phyloP scores from a whole-genome alignment of 805 yeast genomes.

The Spathaspora sp. region DNA sequence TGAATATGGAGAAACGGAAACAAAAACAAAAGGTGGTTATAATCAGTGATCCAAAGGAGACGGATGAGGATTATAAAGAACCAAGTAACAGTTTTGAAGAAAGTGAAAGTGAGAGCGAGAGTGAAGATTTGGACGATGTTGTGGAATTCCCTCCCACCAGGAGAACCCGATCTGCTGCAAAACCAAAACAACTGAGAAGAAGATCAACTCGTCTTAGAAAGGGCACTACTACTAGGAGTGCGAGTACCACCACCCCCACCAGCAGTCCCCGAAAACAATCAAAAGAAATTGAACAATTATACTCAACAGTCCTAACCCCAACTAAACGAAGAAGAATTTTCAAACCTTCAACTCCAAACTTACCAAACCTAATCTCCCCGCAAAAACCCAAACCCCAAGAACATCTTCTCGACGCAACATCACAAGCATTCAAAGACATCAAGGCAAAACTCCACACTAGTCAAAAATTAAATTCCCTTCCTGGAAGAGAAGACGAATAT shows the following conservation, averaged over 20 bases:
- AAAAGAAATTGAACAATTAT: conserved; percentile 3
- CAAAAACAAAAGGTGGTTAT: background rate
- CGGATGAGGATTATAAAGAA: no score
- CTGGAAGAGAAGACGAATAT: conserved; percentile 86
- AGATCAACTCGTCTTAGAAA: conserved; percentile 2
- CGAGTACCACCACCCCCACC: conserved; percentile 2
- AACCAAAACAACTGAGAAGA: background rate
- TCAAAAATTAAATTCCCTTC: conserved; percentile 50
- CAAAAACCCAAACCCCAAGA: conserved; percentile 5
- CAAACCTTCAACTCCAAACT: conserved; percentile 4
- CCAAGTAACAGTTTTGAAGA: no score
- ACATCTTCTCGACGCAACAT: conserved; percentile 16
- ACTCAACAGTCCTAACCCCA: conserved; percentile 3
- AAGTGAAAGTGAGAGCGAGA: no score
- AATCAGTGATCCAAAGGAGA: background rate
- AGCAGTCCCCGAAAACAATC: conserved; percentile 4
- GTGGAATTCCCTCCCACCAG: no score
- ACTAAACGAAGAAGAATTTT: conserved; percentile 1
- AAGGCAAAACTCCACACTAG: conserved; percentile 43
- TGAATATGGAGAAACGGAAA: no score
- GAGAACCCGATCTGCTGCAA: background rate
- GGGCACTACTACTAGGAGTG: no score
- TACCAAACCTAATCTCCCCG: conserved; percentile 5
- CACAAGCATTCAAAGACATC: conserved; percentile 33
- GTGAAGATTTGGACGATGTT: no score